A percentile compares a stretch with the other conserved stretches of the same genome.
phyloP scores from a whole-genome alignment of 139 green algal species.

The Tetradesmus obliquus region DNA sequence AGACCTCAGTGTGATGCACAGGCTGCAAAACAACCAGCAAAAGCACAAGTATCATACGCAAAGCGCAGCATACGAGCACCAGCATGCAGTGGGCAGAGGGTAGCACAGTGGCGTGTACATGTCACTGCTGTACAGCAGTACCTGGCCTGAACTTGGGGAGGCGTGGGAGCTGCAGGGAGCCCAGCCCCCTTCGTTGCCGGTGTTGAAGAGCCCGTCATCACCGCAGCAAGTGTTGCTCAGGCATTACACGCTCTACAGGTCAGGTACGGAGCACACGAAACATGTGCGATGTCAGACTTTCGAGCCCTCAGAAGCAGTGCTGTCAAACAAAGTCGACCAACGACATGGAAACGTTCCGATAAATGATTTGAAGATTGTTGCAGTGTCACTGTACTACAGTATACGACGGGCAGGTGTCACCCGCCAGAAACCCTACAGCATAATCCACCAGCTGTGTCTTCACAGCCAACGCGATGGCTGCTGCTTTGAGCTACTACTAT shows the following conservation, averaged over 20 bases:
- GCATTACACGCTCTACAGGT: not conserved
- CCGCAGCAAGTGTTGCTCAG: not conserved
- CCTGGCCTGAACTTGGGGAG: not conserved
- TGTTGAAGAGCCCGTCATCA: not conserved
- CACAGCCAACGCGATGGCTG: too few species aligned
- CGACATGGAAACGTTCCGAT: too few species aligned
- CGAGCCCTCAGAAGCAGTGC: too few species aligned
- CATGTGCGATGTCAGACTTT: not conserved
- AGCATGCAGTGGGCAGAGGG: not conserved
- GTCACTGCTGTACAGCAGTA: not conserved
- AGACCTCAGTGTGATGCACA: constrained; percentile 2
- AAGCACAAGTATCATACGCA: too few species aligned
- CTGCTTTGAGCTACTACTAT: too few species aligned
- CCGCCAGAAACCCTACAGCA: not conserved
- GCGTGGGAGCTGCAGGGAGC: not conserved
- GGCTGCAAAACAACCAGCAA: not conserved
- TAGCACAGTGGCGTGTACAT: not conserved
- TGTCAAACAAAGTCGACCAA: too few species aligned
- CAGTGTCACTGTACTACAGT: too few species aligned
- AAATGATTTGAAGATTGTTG: too few species aligned
- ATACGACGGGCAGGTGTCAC: not conserved
- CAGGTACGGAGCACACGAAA: not conserved
- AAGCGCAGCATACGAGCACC: not conserved
- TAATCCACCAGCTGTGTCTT: too few species aligned
- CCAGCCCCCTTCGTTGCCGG: not conserved